Percentiles rank a stretch among this genome's conserved stretches.
Evolutionary conservation across 495 filamentous ascomycete genomes (phyloP).

Genomic region (Cladorrhinum samala): DNA sequence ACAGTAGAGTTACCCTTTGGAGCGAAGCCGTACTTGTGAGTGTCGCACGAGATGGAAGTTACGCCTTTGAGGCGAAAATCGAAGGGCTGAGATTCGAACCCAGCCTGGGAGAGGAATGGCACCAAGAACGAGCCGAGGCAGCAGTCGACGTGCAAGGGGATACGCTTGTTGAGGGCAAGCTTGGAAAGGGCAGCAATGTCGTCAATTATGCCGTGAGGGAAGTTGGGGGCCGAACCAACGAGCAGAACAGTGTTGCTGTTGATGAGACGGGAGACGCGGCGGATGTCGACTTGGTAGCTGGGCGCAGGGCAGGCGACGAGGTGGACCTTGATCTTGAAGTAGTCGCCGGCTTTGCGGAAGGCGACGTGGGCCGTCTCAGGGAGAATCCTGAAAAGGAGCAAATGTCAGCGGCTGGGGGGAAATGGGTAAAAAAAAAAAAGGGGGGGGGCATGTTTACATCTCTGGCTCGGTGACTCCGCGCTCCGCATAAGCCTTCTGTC

Average conservation of each 20-base stretch:
- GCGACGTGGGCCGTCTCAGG: constrained; percentile 92
- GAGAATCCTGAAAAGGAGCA: constrained; percentile 71
- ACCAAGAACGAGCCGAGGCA: constrained; percentile 94
- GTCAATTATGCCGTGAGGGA: constrained; percentile 96
- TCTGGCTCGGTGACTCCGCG: constrained; percentile 87
- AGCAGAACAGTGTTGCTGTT: constrained; percentile 96
- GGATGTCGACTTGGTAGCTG: constrained; percentile 72
- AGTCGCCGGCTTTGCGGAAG: constrained; percentile 89
- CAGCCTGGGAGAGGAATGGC: constrained; percentile 83
- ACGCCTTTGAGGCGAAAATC: constrained; percentile 94
- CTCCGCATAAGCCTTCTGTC: constrained; percentile 81
- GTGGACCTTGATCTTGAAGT: constrained; percentile 94
- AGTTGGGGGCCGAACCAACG: constrained; percentile 93
- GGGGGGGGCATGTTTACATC: constrained; percentile 53
- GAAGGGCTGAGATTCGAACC: constrained; percentile 79
- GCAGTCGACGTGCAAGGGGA: constrained; percentile 95
- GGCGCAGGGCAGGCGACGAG: constrained; percentile 84
- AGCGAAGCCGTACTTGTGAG: constrained; percentile 98
- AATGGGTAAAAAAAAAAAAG: not conserved
- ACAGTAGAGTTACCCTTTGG: constrained; percentile 93
- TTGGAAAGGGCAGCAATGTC: constrained; percentile 83
- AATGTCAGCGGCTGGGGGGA: not conserved
- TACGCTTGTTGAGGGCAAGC: constrained; percentile 66
- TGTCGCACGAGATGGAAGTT: constrained; percentile 91
- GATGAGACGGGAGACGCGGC: constrained; percentile 73